Evolutionary conservation across 2,329 filamentous ascomycete species (phyloP), one percentile per base, ranked within the genome.

Genomic region (Claviceps sp.): DNA sequence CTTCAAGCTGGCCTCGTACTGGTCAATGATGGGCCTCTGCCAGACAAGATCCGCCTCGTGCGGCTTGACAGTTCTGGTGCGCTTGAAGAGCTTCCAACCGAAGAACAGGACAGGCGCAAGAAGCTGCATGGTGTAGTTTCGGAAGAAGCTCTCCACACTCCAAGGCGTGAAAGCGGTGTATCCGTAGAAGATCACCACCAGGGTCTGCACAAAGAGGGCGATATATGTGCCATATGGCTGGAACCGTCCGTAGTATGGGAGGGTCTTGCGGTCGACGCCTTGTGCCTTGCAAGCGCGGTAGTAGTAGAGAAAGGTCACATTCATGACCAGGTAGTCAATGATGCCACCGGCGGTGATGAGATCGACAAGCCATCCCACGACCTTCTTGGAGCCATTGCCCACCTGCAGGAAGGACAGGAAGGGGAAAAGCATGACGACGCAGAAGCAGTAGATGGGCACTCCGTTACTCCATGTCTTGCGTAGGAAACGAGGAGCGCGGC

Each of bases 71-170:
- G 77, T 68, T 53, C 71, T 72, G 1, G 82, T 85, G 52, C 69
- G 70, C 68, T 81, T 79, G 62, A 80, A 20, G 1, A 85, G 7
- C 66, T 86, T 87, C 79, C 80, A 87, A 58, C 71, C 70, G 20
- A 74, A 50, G 61, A 76, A 84, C 29, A 80, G 65, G 38, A 78
- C 60, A 7, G 74, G 71, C 0, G 74, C 72, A 23, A 82, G 61
- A 14, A 80, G 64, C 54, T 76, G 67, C 75, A 80, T 79, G 29
- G 74, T 75, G 64, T 81, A 81, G 67, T 77, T 76, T 17, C 70
- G 65, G 62, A 76, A 69, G 60, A 77, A 75, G 38, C 60, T 68
- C 3, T 71, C 64, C 17, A 71, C 67, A 23, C 65, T 62, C 73
- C 79, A 83, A 16, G 66, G 66, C 16, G 60, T 58, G 60, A 78